Evolutionary conservation across 352 stramenopile genomes (phyloP), one percentile per base, ranked within the genome.

Genomic region (Pythium monospermum): DNA sequence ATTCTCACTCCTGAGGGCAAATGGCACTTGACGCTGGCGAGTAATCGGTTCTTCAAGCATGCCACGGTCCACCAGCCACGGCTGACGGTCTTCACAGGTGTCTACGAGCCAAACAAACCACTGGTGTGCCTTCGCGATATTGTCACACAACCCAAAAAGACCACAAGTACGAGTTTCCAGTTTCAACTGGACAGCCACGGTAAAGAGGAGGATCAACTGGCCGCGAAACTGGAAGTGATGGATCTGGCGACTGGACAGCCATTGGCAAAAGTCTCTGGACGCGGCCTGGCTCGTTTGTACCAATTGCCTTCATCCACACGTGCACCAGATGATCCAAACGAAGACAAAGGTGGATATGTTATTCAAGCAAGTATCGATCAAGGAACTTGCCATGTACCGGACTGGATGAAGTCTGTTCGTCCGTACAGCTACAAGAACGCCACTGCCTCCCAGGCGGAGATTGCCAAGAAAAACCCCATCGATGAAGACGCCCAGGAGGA

Each of bases 101-200:
- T 38, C 0, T 92, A 87, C 45, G 71, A 68, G 25, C 70, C 81
- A 18, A 92, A 92, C 61, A 83, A 84, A 16, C 61, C 73, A 0
- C 54, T 89, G 27, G 27, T 84, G 4, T 76, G 69, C 26, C 83
- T 92, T 19, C 78, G 81, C 37, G 81, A 92, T 47, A 63, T 87
- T 4, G 15, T 87, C 23, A 53, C 64, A 1, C 53, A 66, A 27
- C 71, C 78, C 16, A 76, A 66, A 37, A 66, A 64, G 18, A 69
- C 69, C 41, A 73, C 73, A 0, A 83, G 54, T 23, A 73, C 82
- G 22, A 64, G 80, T 33, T 57, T 85, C 0, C 44, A 85, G 35
- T 52, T 87, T 16, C 30, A 80, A n/a, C 33, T 52, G 6, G 42
- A 69, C 13, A 33, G 45, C 27, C n/a, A 19, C 8, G 49, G 54